A percentile compares a stretch with the other conserved stretches of the same genome.
Conservation (phyloP, 1,139 yeast genomes). For the Suhomyces bokatorum region DNA sequence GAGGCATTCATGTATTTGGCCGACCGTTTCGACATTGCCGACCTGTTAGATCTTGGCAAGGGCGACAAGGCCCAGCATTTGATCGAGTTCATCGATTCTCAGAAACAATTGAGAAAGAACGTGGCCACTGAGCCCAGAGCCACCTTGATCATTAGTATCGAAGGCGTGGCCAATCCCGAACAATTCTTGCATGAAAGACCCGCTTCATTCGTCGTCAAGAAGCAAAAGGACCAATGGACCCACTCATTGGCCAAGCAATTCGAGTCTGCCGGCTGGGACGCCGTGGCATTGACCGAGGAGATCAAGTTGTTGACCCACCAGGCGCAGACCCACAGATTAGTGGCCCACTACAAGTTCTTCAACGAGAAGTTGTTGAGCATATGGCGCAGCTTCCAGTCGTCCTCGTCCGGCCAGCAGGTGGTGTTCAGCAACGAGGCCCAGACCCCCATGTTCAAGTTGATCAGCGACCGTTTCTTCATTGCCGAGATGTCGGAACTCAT, state of each 20-base stretch:
- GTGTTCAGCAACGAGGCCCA: constrained; percentile 10
- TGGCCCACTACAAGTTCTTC: constrained; percentile 34
- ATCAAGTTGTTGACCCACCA: constrained; percentile 31
- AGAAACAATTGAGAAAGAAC: constrained; percentile 14
- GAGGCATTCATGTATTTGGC: constrained; percentile 36
- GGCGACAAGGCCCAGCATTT: constrained; percentile 23
- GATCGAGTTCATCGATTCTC: constrained; percentile 29
- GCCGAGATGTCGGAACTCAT: constrained; percentile 50
- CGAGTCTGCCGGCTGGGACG: constrained; percentile 11
- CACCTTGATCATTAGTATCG: constrained; percentile 38
- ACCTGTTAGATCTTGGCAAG: constrained; percentile 33
- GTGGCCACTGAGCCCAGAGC: constrained; percentile 20
- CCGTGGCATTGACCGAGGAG: constrained; percentile 35
- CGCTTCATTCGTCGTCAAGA: constrained; percentile 24
- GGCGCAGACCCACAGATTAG: constrained; percentile 21
- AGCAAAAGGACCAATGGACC: constrained; percentile 17
- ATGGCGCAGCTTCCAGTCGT: constrained; percentile 35
- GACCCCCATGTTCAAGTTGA: constrained; percentile 21
- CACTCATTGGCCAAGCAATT: constrained; percentile 22
- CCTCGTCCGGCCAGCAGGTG: constrained; percentile 7
- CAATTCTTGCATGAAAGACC: constrained; percentile 19
- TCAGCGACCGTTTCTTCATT: constrained; percentile 48
- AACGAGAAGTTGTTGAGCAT: constrained; percentile 33
- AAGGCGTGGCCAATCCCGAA: constrained; percentile 39
- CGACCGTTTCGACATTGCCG: constrained; percentile 43